These are phyloP conservation scores for Russula virescens DNA, from an alignment of 768 basidiomycete genomes.

Conservation along the genomic window DNA sequence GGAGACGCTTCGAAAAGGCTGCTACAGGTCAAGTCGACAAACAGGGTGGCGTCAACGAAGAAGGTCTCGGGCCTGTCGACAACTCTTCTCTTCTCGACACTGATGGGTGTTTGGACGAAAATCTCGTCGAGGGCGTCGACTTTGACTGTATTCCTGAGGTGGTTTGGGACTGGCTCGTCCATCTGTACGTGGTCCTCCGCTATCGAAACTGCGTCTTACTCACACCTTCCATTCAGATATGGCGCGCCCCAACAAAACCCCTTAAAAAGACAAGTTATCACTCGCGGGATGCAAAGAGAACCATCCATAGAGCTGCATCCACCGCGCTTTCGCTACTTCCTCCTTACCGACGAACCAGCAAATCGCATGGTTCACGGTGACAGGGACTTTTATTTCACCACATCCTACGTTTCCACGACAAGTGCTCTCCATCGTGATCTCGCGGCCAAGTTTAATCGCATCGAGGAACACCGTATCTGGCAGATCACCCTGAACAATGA, in stretches of 20 bases:
- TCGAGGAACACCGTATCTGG: conserved; percentile 53
- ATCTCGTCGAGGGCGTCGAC: conserved; percentile 57
- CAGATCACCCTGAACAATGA: conserved; percentile 37
- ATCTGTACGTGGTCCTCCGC: conserved; percentile 51
- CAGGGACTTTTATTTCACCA: conserved; percentile 34
- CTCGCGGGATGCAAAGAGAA: conserved; percentile 46
- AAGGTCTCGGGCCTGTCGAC: conserved; percentile 67
- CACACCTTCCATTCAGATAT: conserved; percentile 51
- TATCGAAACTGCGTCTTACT: conserved; percentile 4
- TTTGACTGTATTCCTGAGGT: conserved; percentile 69
- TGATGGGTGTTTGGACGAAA: conserved; percentile 41
- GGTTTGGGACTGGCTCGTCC: conserved; percentile 61
- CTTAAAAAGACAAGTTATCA: conserved; percentile 63
- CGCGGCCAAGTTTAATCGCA: conserved; percentile 22
- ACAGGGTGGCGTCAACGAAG: conserved; percentile 54
- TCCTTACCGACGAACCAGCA: conserved; percentile 31
- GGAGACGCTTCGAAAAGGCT: conserved; percentile 67
- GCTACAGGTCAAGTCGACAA: conserved; percentile 66
- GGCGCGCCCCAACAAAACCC: conserved; percentile 47
- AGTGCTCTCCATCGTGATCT: conserved; percentile 32
- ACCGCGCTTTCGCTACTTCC: conserved; percentile 53
- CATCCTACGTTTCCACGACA: conserved; percentile 50
- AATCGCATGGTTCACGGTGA: conserved; percentile 28
- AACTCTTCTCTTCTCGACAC: conserved; percentile 60
- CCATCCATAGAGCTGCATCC: conserved; percentile 68